A percentile compares a stretch with the other conserved stretches of the same genome.
phyloP scores from a whole-genome alignment of 1,284 basidiomycete species.

The Rhodofomes roseus region DNA sequence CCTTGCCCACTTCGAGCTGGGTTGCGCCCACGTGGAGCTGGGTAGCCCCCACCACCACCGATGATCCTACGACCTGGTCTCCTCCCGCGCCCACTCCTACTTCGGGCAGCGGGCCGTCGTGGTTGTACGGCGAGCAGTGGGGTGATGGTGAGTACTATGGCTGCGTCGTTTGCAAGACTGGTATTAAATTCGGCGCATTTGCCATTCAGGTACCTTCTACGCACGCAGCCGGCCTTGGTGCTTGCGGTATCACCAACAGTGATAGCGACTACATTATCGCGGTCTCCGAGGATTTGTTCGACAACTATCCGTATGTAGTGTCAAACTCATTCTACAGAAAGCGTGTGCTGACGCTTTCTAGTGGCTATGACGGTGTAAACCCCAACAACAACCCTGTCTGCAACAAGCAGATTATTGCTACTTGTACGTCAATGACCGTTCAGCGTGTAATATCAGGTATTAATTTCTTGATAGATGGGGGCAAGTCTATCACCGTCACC shows the following conservation, averaged over 20 bases:
- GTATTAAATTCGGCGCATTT: background rate
- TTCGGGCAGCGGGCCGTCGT: conserved; percentile 20
- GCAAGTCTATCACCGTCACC: conserved; percentile 44
- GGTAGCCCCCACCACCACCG: conserved; percentile 24
- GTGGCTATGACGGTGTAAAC: conserved; percentile 47
- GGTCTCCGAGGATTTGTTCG: conserved; percentile 55
- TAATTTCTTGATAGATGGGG: conserved; percentile 37
- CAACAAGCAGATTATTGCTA: conserved; percentile 38
- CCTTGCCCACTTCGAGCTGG: conserved; percentile 10
- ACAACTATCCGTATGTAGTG: conserved; percentile 53
- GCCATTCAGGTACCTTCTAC: conserved; percentile 49
- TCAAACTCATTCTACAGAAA: background rate
- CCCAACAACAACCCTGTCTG: conserved; percentile 68
- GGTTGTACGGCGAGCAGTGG: conserved; percentile 41
- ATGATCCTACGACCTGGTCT: conserved; percentile 23
- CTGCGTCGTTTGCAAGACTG: background rate
- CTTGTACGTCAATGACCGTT: conserved; percentile 35
- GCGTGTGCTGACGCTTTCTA: conserved; percentile 17
- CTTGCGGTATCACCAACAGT: conserved; percentile 62
- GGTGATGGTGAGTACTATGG: conserved; percentile 41
- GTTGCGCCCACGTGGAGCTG: conserved; percentile 7
- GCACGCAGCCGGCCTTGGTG: conserved; percentile 55
- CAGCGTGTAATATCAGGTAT: background rate
- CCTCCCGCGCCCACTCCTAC: conserved; percentile 23
- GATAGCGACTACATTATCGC: conserved; percentile 59